Evolutionary conservation across 345 rosid genomes (phyloP).

Genomic region (Eucalyptus cloeziana): DNA sequence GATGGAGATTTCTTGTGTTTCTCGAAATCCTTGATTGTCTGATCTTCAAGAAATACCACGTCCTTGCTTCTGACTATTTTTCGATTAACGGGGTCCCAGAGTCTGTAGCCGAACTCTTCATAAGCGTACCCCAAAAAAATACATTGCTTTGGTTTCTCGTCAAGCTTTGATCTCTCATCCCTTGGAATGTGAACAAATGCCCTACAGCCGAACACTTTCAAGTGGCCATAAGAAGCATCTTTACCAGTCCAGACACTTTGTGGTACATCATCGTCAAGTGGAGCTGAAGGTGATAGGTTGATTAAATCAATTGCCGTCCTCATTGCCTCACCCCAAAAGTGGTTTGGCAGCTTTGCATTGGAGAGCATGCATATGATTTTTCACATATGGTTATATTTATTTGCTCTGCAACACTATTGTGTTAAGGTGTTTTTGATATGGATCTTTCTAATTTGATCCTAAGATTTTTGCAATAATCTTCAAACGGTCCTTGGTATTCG

Average conservation of each 20-base stretch:
- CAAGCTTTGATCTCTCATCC: not conserved
- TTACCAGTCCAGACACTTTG: too few species aligned
- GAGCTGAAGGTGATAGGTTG: not conserved
- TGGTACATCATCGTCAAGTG: too few species aligned
- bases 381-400: not conserved
- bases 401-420: not conserved
- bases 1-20: too few species aligned
- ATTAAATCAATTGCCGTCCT: not conserved
- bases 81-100: too few species aligned
- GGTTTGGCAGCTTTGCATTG: not conserved
- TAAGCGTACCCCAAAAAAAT: not conserved
- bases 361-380: not conserved
- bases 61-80: too few species aligned
- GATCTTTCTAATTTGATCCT: not conserved
- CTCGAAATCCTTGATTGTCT: too few species aligned
- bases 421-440: not conserved
- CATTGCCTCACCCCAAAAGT: not conserved
- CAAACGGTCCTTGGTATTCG: not conserved
- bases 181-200: too few species aligned
- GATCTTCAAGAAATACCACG: too few species aligned
- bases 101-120: not conserved
- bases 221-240: too few species aligned
- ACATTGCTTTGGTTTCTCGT: not conserved
- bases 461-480: not conserved
- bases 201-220: not conserved